These are phyloP conservation scores for Anastatica hierochuntica DNA, from an alignment of 345 rosid species.

Conservation along the genomic window DNA sequence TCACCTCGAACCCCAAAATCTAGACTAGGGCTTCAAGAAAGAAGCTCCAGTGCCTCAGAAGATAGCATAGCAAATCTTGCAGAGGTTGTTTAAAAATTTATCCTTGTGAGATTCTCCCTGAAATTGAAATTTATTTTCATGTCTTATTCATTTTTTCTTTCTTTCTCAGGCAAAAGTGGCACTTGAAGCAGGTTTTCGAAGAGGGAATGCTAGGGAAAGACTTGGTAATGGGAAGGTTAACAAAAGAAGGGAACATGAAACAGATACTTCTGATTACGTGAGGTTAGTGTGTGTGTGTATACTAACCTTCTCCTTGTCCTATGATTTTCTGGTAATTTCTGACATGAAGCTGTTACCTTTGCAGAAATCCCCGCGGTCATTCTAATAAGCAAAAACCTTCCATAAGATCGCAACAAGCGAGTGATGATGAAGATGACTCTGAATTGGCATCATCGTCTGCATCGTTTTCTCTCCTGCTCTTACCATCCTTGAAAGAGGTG, in stretches of 20 bases:
- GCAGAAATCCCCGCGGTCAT: conserved; percentile 50
- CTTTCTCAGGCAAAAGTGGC: conserved; percentile 77
- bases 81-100: conserved; percentile 68
- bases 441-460: conserved; percentile 48
- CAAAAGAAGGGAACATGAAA: conserved; percentile 47
- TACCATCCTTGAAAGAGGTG: conserved; percentile 93
- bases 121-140: conserved; percentile 3
- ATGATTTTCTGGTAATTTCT: conserved; percentile 3
- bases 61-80: conserved; percentile 91
- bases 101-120: conserved; percentile 40
- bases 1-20: conserved; percentile 91
- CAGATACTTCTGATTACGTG: conserved; percentile 51
- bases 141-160: neutral
- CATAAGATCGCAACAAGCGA: conserved; percentile 41
- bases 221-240: conserved; percentile 47
- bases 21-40: conserved; percentile 74
- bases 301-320: neutral
- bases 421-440: conserved; percentile 58
- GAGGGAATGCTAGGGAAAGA: conserved; percentile 67
- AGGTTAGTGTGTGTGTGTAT: conserved; percentile 38
- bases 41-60: conserved; percentile 80
- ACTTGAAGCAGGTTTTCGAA: conserved; percentile 60
- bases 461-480: conserved; percentile 61
- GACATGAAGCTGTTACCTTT: conserved; percentile 4
- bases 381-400: conserved; percentile 49